Evolutionary conservation across 805 yeast genomes (phyloP).

Genomic region (Candida parachauliodes): DNA sequence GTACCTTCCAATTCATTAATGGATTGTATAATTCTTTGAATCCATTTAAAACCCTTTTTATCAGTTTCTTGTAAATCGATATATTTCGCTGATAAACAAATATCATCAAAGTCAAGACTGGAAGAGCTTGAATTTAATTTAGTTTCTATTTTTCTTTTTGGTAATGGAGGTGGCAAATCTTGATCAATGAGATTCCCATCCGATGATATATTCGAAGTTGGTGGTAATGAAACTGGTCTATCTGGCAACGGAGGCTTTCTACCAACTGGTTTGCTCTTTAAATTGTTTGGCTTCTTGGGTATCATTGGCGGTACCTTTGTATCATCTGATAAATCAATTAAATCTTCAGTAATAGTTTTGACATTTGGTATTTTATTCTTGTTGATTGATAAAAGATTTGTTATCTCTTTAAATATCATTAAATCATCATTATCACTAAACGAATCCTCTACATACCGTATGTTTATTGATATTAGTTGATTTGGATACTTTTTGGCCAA

Average conservation of each 20-base stretch:
- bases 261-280: conserved; percentile 30
- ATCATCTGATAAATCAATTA: conserved; percentile 39
- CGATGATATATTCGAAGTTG: conserved; percentile 9
- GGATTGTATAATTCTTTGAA: conserved; percentile 28
- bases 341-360: conserved; percentile 17
- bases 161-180: conserved; percentile 26
- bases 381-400: conserved; percentile 16
- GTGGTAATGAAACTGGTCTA: conserved; percentile 5
- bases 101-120: conserved; percentile 12
- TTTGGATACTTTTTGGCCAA: conserved; percentile 60
- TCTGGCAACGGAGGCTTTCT: conserved; percentile 34
- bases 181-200: conserved; percentile 9
- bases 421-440: conserved; percentile 52
- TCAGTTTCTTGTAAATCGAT: conserved; percentile 34
- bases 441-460: conserved; percentile 71
- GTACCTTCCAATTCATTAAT: conserved; percentile 26
- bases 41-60: conserved; percentile 36
- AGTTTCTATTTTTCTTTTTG: conserved; percentile 18
- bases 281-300: conserved; percentile 44
- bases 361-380: conserved; percentile 8
- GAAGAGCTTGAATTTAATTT: conserved; percentile 6
- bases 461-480: conserved; percentile 69
- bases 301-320: conserved; percentile 39
- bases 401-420: conserved; percentile 13
- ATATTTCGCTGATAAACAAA: conserved; percentile 21